These are phyloP conservation scores for Candida gorgasii DNA, from an alignment of 805 yeast genomes.

Conservation along the genomic window DNA sequence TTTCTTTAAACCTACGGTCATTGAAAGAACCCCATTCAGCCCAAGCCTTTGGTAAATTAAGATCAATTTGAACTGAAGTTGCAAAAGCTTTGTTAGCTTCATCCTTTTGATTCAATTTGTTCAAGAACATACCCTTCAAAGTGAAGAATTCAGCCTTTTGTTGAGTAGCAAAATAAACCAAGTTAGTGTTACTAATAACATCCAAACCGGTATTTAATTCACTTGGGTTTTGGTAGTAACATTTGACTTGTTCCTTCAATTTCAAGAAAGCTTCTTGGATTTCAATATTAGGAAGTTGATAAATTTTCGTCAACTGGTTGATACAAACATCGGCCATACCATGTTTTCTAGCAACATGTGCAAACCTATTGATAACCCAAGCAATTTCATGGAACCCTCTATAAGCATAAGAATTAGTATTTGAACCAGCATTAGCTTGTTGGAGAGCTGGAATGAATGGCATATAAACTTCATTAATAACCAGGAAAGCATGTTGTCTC, in stretches of 20 bases:
- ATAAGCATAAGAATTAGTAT: constrained; percentile 89
- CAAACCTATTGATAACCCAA: constrained; percentile 97
- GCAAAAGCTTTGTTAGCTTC: constrained; percentile 98
- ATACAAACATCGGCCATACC: constrained; percentile 96
- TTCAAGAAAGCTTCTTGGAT: constrained; percentile 97
- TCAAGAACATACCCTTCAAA: constrained; percentile 95
- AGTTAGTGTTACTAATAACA: constrained; percentile 92
- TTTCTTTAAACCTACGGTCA: constrained; percentile 82
- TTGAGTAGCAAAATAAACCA: constrained; percentile 94
- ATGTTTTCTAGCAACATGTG: constrained; percentile 97
- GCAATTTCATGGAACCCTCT: constrained; percentile 98
- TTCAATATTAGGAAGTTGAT: constrained; percentile 94
- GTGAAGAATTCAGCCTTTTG: constrained; percentile 99
- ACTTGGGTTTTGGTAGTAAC: constrained; percentile 89
- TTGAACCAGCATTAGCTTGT: constrained; percentile 62
- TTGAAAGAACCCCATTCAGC: constrained; percentile 99
- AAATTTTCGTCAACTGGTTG: constrained; percentile 87
- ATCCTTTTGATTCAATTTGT: constrained; percentile 84
- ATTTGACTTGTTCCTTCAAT: constrained; percentile 94
- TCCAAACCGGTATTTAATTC: constrained; percentile 95
- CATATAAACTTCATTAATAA: constrained; percentile 89
- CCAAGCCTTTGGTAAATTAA: constrained; percentile 97
- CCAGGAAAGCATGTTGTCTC: constrained; percentile 98
- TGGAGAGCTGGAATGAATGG: constrained; percentile 88
- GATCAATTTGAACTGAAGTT: constrained; percentile 93